A percentile compares a stretch with the other conserved stretches of the same genome.
phyloP scores from a whole-genome alignment of 192 early-diverging fungal genomes.

The Podila minutissima region DNA sequence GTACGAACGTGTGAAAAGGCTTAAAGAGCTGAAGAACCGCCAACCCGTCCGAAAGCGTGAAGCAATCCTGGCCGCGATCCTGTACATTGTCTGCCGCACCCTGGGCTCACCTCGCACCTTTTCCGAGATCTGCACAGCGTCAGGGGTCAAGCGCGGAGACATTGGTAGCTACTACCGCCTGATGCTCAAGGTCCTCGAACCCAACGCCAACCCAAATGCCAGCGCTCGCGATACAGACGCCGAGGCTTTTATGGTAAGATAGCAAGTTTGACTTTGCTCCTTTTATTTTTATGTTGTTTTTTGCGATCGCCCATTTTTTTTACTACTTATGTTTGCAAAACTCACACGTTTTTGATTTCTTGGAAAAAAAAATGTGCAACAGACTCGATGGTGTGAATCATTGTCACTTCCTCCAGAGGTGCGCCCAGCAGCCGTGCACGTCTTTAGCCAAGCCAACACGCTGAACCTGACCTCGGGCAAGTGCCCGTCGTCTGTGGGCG shows the following conservation, averaged over 20 bases:
- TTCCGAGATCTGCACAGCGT: constrained; percentile 69
- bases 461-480: constrained; percentile 70
- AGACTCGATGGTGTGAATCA: constrained; percentile 68
- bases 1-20: constrained; percentile 65
- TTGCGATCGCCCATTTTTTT: no score
- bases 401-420: constrained; percentile 63
- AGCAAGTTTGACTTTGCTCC: no score
- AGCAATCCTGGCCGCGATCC: constrained; percentile 68
- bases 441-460: constrained; percentile 66
- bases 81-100: constrained; percentile 68
- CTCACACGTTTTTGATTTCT: background rate
- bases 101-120: constrained; percentile 69
- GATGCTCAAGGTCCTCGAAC: constrained; percentile 68
- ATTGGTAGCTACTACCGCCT: constrained; percentile 70
- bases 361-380: no score
- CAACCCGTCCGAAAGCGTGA: constrained; percentile 71
- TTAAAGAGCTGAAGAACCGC: constrained; percentile 72
- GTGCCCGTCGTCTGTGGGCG: constrained; percentile 70
- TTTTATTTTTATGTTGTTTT: no score
- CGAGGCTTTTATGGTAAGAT: constrained; percentile 57
- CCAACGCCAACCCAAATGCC: constrained; percentile 39
- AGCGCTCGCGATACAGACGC: constrained; percentile 43
- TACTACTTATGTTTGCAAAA: no score
- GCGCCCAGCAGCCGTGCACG: constrained; percentile 57
- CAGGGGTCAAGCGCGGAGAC: constrained; percentile 68